Conservation (phyloP, 2,329 filamentous ascomycete genomes). For the Monosporascus sp. region DNA sequence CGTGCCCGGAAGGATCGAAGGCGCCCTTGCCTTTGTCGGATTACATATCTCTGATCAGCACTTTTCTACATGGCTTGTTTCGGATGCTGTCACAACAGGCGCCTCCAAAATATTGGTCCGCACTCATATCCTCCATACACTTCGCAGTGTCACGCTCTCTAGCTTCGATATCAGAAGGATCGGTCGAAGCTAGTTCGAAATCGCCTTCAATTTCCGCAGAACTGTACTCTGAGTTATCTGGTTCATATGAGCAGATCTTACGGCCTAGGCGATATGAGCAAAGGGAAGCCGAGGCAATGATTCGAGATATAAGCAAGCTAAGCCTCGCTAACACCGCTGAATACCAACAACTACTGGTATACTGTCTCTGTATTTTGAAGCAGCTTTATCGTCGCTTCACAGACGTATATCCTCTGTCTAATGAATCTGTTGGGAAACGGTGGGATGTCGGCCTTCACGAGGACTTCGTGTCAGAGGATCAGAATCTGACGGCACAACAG, state of each 20-base stretch:
- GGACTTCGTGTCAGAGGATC: conserved; percentile 5
- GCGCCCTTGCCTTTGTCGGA: conserved; percentile 29
- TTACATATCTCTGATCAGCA: conserved; percentile 34
- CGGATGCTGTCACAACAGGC: conserved; percentile 16
- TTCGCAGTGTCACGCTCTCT: conserved; percentile 14
- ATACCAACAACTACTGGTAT: conserved; percentile 16
- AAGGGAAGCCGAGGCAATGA: conserved; percentile 5
- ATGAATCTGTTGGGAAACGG: not conserved
- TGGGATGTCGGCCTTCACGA: conserved; percentile 10
- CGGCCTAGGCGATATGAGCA: not conserved
- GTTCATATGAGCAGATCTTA: not conserved
- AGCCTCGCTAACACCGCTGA: conserved; percentile 1
- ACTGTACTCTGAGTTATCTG: conserved; percentile 9
- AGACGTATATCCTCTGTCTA: not conserved
- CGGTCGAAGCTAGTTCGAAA: not conserved
- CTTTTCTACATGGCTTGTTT: conserved; percentile 23
- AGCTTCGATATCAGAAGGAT: conserved; percentile 1
- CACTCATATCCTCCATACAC: conserved; percentile 24
- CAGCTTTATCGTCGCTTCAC: conserved; percentile 26
- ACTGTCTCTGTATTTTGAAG: conserved; percentile 20
- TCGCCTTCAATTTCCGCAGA: conserved; percentile 13
- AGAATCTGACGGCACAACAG: conserved; percentile 8
- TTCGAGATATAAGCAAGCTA: conserved; percentile 7
- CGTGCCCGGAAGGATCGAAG: conserved; percentile 37
- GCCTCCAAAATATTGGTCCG: conserved; percentile 17